Conservation (phyloP, 2,329 filamentous ascomycete genomes). For the Huntiella bhutanensis region DNA sequence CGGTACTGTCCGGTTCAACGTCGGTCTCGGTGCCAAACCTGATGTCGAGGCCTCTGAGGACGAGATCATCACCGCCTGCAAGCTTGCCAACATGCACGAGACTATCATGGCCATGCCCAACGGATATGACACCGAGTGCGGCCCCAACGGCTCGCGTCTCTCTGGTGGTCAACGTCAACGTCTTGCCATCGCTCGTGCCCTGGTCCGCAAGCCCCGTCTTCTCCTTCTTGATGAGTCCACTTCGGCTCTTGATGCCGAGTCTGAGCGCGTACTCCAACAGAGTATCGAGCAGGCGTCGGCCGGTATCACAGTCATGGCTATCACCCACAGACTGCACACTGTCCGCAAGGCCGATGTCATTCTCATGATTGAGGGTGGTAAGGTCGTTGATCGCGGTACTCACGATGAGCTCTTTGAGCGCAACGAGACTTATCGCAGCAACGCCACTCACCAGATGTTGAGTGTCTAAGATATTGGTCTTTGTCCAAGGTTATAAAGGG, state of each 20-base stretch:
- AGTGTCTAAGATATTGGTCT: slow-evolving; percentile 11
- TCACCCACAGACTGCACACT: slow-evolving; percentile 38
- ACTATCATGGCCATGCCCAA: slow-evolving; percentile 42
- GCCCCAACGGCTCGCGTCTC: slow-evolving; percentile 55
- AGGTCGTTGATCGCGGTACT: slow-evolving; percentile 30
- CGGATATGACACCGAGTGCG: slow-evolving; percentile 46
- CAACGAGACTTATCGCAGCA: slow-evolving; percentile 33
- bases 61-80: slow-evolving; percentile 48
- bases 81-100: slow-evolving; percentile 51
- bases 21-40: slow-evolving; percentile 34
- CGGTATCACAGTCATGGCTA: slow-evolving; percentile 37
- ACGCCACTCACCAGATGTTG: slow-evolving; percentile 32
- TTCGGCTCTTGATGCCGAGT: slow-evolving; percentile 54
- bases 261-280: slow-evolving; percentile 45
- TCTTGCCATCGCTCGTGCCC: slow-evolving; percentile 57
- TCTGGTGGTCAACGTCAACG: slow-evolving; percentile 68
- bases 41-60: slow-evolving; percentile 33
- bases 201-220: slow-evolving; percentile 52
- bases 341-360: slow-evolving; percentile 39
- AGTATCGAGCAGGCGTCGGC: slow-evolving; percentile 39
- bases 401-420: slow-evolving; percentile 35
- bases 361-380: slow-evolving; percentile 35
- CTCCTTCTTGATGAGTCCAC: slow-evolving; percentile 71
- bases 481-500: background rate
- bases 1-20: slow-evolving; percentile 36